Conservation (phyloP, 495 filamentous ascomycete species). For the Parathielavia appendiculata region DNA sequence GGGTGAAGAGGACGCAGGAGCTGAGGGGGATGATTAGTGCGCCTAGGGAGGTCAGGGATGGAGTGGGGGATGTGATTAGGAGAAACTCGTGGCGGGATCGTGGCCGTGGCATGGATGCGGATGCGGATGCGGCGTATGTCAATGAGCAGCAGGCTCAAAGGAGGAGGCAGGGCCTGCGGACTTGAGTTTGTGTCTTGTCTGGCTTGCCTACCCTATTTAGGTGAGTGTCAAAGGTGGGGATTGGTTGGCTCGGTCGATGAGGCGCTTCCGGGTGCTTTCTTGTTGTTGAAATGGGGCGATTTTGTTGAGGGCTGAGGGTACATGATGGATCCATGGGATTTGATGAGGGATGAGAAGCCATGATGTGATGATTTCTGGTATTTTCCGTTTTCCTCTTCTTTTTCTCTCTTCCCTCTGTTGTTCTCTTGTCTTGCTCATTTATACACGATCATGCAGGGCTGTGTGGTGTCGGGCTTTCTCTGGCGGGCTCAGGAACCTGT, state of each 20-base stretch:
- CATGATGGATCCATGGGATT: neutral
- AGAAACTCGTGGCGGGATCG: slow-evolving; percentile 27
- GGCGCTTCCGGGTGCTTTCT: neutral
- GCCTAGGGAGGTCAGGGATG: slow-evolving; percentile 46
- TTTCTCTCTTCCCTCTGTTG: neutral
- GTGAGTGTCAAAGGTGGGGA: neutral
- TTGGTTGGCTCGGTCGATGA: neutral
- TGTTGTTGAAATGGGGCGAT: neutral
- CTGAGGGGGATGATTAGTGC: slow-evolving; percentile 63
- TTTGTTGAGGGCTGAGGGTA: neutral
- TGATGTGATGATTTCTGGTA: too few relatives aligned
- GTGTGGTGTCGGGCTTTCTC: too few relatives aligned
- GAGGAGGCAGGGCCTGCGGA: too few relatives aligned
- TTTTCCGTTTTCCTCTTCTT: neutral
- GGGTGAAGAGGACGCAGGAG: slow-evolving; percentile 59
- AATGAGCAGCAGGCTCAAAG: neutral
- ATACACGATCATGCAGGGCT: too few relatives aligned
- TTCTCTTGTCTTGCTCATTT: neutral
- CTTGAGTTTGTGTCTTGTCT: too few relatives aligned
- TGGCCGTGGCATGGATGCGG: too few relatives aligned
- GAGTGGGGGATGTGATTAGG: slow-evolving; percentile 48
- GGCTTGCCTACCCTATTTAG: neutral
- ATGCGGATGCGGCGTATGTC: neutral
- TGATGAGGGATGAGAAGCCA: neutral
- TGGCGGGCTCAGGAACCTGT: too few relatives aligned